Evolutionary conservation across 495 filamentous ascomycete species (phyloP), one percentile per base, ranked within the genome.

Genomic region (Opeltia flavorubescens): DNA sequence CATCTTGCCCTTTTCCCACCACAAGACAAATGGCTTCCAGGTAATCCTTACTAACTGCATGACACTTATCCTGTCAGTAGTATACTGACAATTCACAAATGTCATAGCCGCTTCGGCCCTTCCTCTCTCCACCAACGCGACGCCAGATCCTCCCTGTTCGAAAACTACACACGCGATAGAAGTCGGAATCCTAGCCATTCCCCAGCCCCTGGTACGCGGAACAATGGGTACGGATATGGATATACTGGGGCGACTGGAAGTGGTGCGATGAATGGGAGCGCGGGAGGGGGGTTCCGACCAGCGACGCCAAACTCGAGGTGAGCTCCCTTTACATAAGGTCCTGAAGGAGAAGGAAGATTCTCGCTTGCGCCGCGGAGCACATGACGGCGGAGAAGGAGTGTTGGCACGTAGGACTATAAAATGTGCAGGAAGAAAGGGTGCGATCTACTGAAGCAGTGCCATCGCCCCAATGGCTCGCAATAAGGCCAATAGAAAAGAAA

Each of bases 231-330:
- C n/a, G 66, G 66, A n/a, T 75, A 77, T 56, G 78, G 75, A 21
- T 88, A 86, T 57, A 67, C 76, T 30, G 71, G 75, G 20, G 66
- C 64, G 42, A 66, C 69, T 52, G 59, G 57, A 8, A 29, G 34
- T 20, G 51, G 43, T 33, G 56, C 50, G 17, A 49, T 56, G 48
- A 66, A 65, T 51, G 65, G 59, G 15, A 41, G 38, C 21, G 38
- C 38, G 12, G 38, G 38, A 5, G 38, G 38, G 6, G 62, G 59
- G 36, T 83, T 68, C 55, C 59, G 78, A 33, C 64, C 76, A 33
- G 91, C 87, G 49, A 95, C 89, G 43, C 89, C 89, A 50, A 88
- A 95, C 66, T 74, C 73, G 53, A 86, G 72, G 82, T 86, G 65
- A 35, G 73, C 63, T 23, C 28, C 12, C 2, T 25, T 25, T 43